Base-by-base conservation (phyloP, 2,329 filamentous ascomycete genomes). In the Ascochyta koolunga region DNA sequence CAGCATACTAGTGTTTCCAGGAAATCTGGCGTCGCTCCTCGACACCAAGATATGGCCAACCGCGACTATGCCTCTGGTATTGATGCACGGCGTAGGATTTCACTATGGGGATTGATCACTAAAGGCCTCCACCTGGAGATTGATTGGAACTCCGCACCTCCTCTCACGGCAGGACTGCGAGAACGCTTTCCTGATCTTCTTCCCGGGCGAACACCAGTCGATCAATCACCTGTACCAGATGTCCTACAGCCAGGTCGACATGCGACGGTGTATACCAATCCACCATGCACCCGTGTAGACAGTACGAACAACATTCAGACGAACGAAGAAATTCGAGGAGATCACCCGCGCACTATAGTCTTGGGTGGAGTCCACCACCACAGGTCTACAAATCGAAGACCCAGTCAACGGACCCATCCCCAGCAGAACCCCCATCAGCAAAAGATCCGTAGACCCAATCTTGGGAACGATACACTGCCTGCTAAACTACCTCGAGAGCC, bases 11-110 rank as follows among this genome's bases (percentile, higher is more conserved):
- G 5, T 13, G 11, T 11, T 29, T 10, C 16, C 22, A 38, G 15
- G 15, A 3, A 25, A 9, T 6, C 5, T 27, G 15, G 4, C 16
- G 22, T n/a, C 3, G 11, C n/a, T 25, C 37, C 3, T 16, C 15
- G 3, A 16, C n/a, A 24, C 2, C 11, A 6, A 2, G 7, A 9
- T 3, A 52, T 52, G 49, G 18, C 15, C 13, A 22, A 44, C 15
- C 33, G 22, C n/a, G 51, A 54, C 22, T 54, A 49, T 15, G 51
- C 51, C 11, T 33, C 39, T 13, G 38, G 44, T 19, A 16, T 54
- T 7, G n/a, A 5, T 1, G 35, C 24, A 11, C 15, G 22, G 6
- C 39, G 50, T 3, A 27, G 50, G 6, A 13, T n/a, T 3, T 47
- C 43, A 2, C 8, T 53, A 27, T 53, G 36, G 29, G 21, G 16